Evolutionary conservation across 345 rosid genomes (phyloP).

Genomic region (Syzygium oleosum): DNA sequence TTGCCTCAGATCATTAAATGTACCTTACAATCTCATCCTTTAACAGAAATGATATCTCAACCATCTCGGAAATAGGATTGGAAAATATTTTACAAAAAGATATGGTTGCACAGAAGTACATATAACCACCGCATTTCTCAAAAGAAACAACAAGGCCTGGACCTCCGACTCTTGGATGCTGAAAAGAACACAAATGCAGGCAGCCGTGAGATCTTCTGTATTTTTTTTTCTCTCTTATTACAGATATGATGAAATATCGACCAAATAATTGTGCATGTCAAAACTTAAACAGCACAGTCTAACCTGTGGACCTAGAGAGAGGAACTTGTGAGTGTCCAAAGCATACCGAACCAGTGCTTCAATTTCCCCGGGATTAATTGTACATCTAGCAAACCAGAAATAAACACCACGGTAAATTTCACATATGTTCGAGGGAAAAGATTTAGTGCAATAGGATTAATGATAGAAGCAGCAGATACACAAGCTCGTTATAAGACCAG

Average conservation of each 20-base stretch:
- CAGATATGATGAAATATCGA: background rate
- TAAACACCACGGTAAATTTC: background rate
- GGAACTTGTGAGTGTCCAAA: conserved; percentile 68
- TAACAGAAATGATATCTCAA: background rate
- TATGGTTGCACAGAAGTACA: conserved; percentile 15
- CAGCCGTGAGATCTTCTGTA: background rate
- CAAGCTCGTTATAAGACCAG: background rate
- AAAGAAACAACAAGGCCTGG: conserved; percentile 72
- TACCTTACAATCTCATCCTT: background rate
- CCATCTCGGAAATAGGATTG: background rate
- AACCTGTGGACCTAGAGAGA: conserved; percentile 87
- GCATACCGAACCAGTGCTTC: conserved; percentile 94
- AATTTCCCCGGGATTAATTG: conserved; percentile 93
- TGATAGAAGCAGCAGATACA: background rate
- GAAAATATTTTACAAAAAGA: background rate
- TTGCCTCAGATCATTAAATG: background rate
- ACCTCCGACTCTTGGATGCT: conserved; percentile 90
- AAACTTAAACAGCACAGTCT: background rate
- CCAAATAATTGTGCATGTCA: background rate
- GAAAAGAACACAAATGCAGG: conserved; percentile 5
- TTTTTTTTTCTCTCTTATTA: conserved; percentile 9
- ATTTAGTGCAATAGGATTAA: background rate
- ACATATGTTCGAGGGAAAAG: background rate
- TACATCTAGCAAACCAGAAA: conserved; percentile 44
- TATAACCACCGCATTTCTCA: conserved; percentile 62